These are phyloP conservation scores for Persicaria maculosa DNA, from an alignment of 148 eudicot genomes.

Conservation along the genomic window DNA sequence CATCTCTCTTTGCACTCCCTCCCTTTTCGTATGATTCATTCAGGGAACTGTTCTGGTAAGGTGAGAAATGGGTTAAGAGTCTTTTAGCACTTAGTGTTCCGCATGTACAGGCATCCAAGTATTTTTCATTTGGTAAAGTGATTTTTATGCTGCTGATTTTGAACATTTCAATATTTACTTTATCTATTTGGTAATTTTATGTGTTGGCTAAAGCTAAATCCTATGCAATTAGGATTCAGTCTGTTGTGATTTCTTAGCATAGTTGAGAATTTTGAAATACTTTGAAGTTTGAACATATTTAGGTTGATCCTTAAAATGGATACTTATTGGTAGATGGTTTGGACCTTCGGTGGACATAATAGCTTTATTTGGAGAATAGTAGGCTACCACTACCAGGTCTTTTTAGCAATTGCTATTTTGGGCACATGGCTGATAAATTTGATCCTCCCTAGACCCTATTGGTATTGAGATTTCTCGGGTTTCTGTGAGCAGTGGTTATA, in stretches of 20 bases:
- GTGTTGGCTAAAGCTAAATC: neutral
- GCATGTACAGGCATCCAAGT: neutral
- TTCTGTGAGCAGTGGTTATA: neutral
- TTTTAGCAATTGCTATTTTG: neutral
- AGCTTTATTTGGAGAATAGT: conserved; percentile 1
- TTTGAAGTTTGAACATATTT: no score
- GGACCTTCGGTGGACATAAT: neutral
- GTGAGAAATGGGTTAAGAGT: neutral
- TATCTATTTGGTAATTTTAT: neutral
- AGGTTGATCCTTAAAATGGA: neutral
- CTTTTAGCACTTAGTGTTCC: neutral
- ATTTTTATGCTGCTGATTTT: neutral
- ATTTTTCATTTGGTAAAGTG: neutral
- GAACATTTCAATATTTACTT: neutral
- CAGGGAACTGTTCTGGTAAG: neutral
- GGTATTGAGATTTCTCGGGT: neutral
- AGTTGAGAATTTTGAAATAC: neutral
- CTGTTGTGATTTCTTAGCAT: neutral
- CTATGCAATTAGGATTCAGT: neutral
- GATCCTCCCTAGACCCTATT: neutral
- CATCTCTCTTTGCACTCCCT: neutral
- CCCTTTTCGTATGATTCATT: neutral
- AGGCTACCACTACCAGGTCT: neutral
- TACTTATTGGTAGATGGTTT: neutral
- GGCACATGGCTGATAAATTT: neutral